Evolutionary conservation across 2,329 filamentous ascomycete species (phyloP), one percentile per base, ranked within the genome.

Genomic region (Aspergillus cejpii): DNA sequence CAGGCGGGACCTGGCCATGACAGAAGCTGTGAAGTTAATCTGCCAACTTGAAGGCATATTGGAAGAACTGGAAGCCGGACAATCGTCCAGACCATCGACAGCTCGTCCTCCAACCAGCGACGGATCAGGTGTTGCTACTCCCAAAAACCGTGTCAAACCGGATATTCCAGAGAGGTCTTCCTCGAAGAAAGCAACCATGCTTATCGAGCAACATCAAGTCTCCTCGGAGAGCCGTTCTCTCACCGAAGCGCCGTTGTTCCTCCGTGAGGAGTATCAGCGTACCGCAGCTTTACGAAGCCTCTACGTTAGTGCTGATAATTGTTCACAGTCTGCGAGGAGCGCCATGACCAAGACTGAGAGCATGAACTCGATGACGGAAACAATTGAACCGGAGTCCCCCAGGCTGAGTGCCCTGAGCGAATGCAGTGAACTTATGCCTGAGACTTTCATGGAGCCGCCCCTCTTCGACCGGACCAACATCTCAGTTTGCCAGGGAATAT

Each of bases 361-460:
- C 40, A 53, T 61, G 28, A 55, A 66, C 33, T 68, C 67, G 0
- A 61, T 62, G 49, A 58, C 53, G 27, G 62, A 66, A n/a, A 54
- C 49, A 1, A 41, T 52, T 5, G 63, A 67, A n/a, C 59, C 62
- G 0, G 60, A 56, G 24, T 71, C 68, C 6, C 69, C 69, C 2
- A 59, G 69, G 39, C 55, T 71, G 6, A 72, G 69, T 45, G 62
- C 67, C 15, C 56, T 72, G 1, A 72, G 69, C 39, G 69, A 72
- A 52, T 71, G 69, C 51, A 71, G 68, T 42, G 68, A 71, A 47
- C 52, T 71, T 12, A 59, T 62, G 31, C 57, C 63, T 1, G 64
- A 63, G n/a, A 55, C 54, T 12, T 48, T 5, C 53, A 50, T 6
- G 45, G 40, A 27, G 51, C 42, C 39, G 44, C 53, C 19, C 52